Base-by-base conservation (phyloP, 352 stramenopile genomes). In the Elongisporangium prolatum region DNA sequence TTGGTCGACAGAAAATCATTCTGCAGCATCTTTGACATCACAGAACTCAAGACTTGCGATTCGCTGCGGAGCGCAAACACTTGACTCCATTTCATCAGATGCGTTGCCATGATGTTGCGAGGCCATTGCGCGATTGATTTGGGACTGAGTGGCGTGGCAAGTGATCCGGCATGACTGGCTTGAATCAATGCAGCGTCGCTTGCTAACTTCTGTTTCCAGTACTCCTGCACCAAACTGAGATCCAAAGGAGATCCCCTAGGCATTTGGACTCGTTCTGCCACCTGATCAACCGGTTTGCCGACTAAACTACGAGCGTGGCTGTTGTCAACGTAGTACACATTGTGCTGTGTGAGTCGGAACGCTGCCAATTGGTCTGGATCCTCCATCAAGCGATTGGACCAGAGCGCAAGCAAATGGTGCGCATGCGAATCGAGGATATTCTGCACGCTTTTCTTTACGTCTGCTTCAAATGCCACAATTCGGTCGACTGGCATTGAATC, bases 311-410 rank as follows among this genome's bases (percentile, higher is more conserved):
- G 60, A 51, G 61, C 60, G 61, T 69, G 69, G 20, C 56, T 75
- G 64, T 64, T 63, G 54, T 89, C 77, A 21, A 77, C 83, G 34
- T 91, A 91, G 52, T 91, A 91, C 17, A 79, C 75, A 56, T 91
- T 87, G 20, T 85, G 58, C 21, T 91, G 79, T 13, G 81, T 91
- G 28, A 91, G 74, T 47, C 83, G 79, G 18, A 87, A 59, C n/a
- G 61, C 60, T 17, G 58, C 61, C 18, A 91, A 60, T 53, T 80
- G 60, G 0, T 80, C 68, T 2, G 79, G 77, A 17, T 82, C 65
- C 13, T 68, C 63, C n/a, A 77, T 25, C 14, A 91, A 50, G 2
- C 69, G 69, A 17, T 67, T 48, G 2, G 79, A 72, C 81, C 81
- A 91, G 16, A 85, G 60, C 3, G 77, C 76, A 48, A 88, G 64